A percentile compares a stretch with the other conserved stretches of the same genome.
Conservation (phyloP, 306 rosid species). For the Begonia fuchsioides region DNA sequence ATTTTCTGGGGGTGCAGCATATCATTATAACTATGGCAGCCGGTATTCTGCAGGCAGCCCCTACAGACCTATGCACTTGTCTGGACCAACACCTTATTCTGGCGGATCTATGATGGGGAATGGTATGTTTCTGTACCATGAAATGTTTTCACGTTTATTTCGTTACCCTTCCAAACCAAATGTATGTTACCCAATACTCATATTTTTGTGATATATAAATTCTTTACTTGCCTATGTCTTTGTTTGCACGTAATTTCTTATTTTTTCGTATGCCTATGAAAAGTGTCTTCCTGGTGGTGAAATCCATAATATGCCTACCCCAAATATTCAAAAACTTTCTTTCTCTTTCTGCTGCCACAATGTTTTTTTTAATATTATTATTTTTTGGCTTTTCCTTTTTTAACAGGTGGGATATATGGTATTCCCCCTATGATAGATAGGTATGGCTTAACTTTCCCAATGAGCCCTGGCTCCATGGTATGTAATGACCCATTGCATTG, state of each 20-base stretch:
- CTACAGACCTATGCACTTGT: slow-evolving; percentile 71
- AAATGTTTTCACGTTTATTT: neutral
- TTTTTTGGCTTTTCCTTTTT: slow-evolving; percentile 1
- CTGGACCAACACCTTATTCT: slow-evolving; percentile 88
- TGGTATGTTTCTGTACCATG: slow-evolving; percentile 21
- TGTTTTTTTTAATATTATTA: neutral
- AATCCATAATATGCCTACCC: too few species aligned
- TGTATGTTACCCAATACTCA: too few species aligned
- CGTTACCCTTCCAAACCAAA: too few species aligned
- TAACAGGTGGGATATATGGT: slow-evolving; percentile 81
- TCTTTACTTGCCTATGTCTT: neutral
- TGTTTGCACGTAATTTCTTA: neutral
- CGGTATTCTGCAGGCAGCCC: slow-evolving; percentile 84
- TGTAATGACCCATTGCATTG: slow-evolving; percentile 1
- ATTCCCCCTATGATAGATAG: slow-evolving; percentile 81
- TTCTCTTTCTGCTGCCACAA: neutral
- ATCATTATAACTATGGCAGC: slow-evolving; percentile 75
- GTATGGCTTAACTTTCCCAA: slow-evolving; percentile 77
- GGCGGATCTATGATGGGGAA: slow-evolving; percentile 83
- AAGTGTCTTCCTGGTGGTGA: too few species aligned
- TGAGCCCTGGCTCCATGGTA: slow-evolving; percentile 86
- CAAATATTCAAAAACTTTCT: too few species aligned
- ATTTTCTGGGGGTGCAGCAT: slow-evolving; percentile 84
- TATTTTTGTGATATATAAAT: neutral
- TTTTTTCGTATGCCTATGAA: neutral